Base-by-base conservation (phyloP, 805 yeast genomes). In the Candida cerambycidarum region DNA sequence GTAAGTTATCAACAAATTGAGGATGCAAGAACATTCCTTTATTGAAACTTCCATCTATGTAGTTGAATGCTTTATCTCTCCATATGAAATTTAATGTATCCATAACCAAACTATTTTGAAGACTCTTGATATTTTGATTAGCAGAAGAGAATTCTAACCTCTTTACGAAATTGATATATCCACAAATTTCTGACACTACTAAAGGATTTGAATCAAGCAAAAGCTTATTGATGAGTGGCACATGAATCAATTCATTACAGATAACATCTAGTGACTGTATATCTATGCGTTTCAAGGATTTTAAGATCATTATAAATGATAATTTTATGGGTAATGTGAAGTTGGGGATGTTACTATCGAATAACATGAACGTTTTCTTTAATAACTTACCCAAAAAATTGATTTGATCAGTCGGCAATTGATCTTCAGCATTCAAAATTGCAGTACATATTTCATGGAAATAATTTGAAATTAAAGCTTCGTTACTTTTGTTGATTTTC, bases 31-130 rank as follows among this genome's bases (percentile, higher is more conserved):
- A 56, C 53, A 76, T 64, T 3, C 73, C 77, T 34, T 59, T 63
- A n/a, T 64, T 63, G 5, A 63, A 56, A 0, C 69, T 53, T 1
- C 54, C 56, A 2, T 19, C 31, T 18, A 57, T 68, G n/a, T 55
- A 54, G 18, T 66, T 66, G 47, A 79, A 72, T 1, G 80, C 76
- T 50, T 65, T 69, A 47, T 79, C 76, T 45, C 83, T 58, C 85
- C 85, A 81, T 0, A 76, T 37, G 11, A 74, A 61, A 44, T 81
- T 80, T 46, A 82, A 67, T 6, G 74, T 53, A 51, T 81, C 85
- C 70, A 78, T 73, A 8, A 80, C 73, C 44, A 71, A 76, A 0
- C 78, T 59, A 43, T 79, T 79, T 24, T 39, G 42, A 8, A 39
- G 6, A 13, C 24, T 23, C 69, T 67, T 27, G 11, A 36, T 25